Evolutionary conservation across 148 eudicot species (phyloP).

Genomic region (Spergularia bocconei): DNA sequence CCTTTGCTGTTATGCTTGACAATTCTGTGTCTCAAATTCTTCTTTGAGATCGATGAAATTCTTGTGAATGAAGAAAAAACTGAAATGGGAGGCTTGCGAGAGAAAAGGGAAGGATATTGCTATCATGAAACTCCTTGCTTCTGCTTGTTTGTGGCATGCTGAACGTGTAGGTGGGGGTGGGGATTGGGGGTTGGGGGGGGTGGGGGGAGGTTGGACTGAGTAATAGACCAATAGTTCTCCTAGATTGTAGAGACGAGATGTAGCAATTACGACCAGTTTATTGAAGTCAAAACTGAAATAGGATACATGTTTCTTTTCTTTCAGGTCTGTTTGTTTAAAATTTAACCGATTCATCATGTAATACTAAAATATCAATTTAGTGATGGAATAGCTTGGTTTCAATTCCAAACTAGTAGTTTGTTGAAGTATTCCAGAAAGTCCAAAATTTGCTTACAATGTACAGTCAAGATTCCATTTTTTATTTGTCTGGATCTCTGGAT

Average conservation of each 20-base stretch:
- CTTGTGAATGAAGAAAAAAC: no score
- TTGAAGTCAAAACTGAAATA: background rate
- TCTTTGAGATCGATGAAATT: background rate
- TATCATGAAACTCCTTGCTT: no score
- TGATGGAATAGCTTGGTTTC: background rate
- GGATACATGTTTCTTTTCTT: background rate
- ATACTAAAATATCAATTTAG: background rate
- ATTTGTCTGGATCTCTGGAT: background rate
- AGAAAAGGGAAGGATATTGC: no score
- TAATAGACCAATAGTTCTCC: no score
- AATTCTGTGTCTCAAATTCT: background rate
- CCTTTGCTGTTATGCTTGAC: background rate
- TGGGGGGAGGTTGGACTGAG: no score
- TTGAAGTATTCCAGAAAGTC: background rate
- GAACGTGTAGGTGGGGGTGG: no score
- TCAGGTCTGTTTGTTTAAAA: background rate
- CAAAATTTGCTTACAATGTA: background rate
- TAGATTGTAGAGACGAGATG: no score
- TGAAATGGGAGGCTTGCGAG: no score
- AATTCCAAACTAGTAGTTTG: background rate
- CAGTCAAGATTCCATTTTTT: background rate
- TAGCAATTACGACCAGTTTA: no score
- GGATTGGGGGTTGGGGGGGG: no score
- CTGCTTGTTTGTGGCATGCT: no score
- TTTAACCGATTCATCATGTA: background rate